Percentiles rank a stretch among this genome's conserved stretches.
Conservation (phyloP, 257 asterid genomes). For the Salvia splendens region DNA sequence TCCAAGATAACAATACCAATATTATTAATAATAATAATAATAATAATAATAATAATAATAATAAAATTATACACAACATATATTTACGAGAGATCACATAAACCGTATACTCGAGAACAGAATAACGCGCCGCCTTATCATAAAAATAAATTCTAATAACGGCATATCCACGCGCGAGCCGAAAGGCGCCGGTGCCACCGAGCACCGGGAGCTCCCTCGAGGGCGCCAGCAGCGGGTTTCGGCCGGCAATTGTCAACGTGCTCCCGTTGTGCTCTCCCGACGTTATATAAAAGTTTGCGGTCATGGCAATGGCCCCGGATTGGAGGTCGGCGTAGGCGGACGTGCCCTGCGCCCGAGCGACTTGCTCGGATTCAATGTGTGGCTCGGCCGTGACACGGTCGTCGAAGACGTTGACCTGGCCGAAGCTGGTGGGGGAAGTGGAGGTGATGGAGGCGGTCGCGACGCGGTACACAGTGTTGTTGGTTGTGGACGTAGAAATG, state of each 20-base stretch:
- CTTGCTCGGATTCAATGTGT: slow-evolving; percentile 24
- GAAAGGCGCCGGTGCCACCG: slow-evolving; percentile 47
- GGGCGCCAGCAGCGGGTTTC: slow-evolving; percentile 27
- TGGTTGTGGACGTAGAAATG: not conserved
- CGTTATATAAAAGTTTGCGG: slow-evolving; percentile 36
- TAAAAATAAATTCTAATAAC: too few species aligned
- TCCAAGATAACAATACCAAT: too few species aligned
- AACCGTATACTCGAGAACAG: too few species aligned
- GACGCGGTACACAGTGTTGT: slow-evolving; percentile 6
- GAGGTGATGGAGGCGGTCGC: slow-evolving; percentile 41
- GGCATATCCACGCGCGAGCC: slow-evolving; percentile 16
- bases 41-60: too few species aligned
- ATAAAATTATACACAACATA: too few species aligned
- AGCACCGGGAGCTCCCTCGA: slow-evolving; percentile 38
- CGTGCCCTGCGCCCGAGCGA: slow-evolving; percentile 40
- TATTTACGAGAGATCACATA: too few species aligned
- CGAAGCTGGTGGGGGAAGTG: slow-evolving; percentile 34
- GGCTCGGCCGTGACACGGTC: slow-evolving; percentile 42
- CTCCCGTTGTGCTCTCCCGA: slow-evolving; percentile 39
- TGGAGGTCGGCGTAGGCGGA: slow-evolving; percentile 30
- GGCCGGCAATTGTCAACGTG: slow-evolving; percentile 36
- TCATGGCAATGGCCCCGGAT: slow-evolving; percentile 29
- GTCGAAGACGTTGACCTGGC: slow-evolving; percentile 36
- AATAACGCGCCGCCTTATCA: too few species aligned
- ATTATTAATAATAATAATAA: too few species aligned